These are phyloP conservation scores for Jatropha podagrica DNA, from an alignment of 441 rosid genomes.

Conservation along the genomic window DNA sequence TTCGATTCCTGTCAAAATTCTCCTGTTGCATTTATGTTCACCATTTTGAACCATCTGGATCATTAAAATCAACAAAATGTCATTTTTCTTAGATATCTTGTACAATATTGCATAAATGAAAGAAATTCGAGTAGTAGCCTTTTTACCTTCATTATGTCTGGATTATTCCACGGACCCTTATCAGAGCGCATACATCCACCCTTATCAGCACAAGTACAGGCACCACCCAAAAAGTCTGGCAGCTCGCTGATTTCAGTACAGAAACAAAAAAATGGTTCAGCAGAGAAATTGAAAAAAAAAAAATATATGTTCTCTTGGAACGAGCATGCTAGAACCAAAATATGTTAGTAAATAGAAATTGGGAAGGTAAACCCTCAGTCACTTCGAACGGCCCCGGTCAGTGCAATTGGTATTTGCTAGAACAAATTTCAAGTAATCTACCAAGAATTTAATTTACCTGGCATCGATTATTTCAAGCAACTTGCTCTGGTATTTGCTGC, in stretches of 20 bases:
- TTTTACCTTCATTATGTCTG: slow-evolving; percentile 58
- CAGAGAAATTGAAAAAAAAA: neutral
- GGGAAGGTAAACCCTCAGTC: neutral
- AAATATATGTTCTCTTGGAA: neutral
- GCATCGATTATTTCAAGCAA: slow-evolving; percentile 86
- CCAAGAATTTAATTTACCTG: slow-evolving; percentile 36
- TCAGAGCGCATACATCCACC: slow-evolving; percentile 91
- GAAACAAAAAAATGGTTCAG: neutral
- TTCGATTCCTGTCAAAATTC: slow-evolving; percentile 43
- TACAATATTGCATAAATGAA: neutral
- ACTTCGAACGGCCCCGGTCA: too few species aligned
- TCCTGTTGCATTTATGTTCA: slow-evolving; percentile 55
- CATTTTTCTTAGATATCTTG: neutral
- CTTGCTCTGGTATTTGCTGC: slow-evolving; percentile 78
- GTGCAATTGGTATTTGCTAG: neutral
- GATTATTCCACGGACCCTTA: slow-evolving; percentile 94
- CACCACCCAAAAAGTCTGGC: slow-evolving; percentile 81
- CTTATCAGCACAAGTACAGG: slow-evolving; percentile 70
- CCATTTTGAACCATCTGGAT: slow-evolving; percentile 77
- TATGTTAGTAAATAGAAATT: neutral
- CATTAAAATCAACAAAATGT: neutral
- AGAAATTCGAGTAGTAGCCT: neutral
- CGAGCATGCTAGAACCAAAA: neutral
- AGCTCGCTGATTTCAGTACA: slow-evolving; percentile 51
- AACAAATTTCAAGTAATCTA: neutral